Percentiles rank a stretch among this genome's conserved stretches.
Conservation (phyloP, 1,139 yeast genomes). For the Chernovozyma aurita region DNA sequence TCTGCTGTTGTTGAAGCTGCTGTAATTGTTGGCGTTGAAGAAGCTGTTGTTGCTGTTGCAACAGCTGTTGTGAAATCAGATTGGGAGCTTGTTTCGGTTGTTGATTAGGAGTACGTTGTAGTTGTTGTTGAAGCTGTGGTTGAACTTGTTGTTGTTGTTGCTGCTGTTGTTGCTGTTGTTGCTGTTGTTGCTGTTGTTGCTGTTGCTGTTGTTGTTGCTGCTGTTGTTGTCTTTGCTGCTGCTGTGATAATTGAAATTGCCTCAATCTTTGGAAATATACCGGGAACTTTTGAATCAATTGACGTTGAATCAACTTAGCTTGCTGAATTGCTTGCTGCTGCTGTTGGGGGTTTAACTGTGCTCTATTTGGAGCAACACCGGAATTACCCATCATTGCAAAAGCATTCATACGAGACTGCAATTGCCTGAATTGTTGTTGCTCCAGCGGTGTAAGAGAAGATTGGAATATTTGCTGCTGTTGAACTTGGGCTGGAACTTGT, state of each 20-base stretch:
- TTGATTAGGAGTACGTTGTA: conserved; percentile 4
- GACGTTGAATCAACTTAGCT: conserved; percentile 41
- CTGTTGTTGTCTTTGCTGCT: conserved; percentile 27
- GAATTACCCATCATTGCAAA: conserved; percentile 43
- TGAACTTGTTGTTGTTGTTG: conserved; percentile 13
- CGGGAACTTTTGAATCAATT: conserved; percentile 41
- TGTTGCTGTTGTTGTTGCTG: conserved; percentile 11
- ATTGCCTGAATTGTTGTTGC: conserved; percentile 40
- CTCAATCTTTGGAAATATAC: conserved; percentile 41
- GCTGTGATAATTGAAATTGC: conserved; percentile 39
- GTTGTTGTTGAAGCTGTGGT: conserved; percentile 8
- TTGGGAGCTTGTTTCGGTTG: conserved; percentile 5
- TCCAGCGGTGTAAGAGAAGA: conserved; percentile 40
- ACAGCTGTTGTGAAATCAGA: conserved; percentile 7
- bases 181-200: conserved; percentile 8
- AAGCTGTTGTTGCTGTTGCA: conserved; percentile 10
- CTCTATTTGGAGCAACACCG: conserved; percentile 43
- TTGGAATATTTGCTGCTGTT: conserved; percentile 45
- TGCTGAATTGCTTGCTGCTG: conserved; percentile 45
- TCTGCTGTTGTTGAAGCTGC: conserved; percentile 9
- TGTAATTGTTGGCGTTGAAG: conserved; percentile 10
- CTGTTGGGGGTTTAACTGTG: conserved; percentile 40
- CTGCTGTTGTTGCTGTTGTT: no score
- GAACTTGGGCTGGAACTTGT: conserved; percentile 32
- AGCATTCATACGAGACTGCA: conserved; percentile 39